These are phyloP conservation scores for Talaromyces liani DNA, from an alignment of 495 filamentous ascomycete species.

Conservation along the genomic window DNA sequence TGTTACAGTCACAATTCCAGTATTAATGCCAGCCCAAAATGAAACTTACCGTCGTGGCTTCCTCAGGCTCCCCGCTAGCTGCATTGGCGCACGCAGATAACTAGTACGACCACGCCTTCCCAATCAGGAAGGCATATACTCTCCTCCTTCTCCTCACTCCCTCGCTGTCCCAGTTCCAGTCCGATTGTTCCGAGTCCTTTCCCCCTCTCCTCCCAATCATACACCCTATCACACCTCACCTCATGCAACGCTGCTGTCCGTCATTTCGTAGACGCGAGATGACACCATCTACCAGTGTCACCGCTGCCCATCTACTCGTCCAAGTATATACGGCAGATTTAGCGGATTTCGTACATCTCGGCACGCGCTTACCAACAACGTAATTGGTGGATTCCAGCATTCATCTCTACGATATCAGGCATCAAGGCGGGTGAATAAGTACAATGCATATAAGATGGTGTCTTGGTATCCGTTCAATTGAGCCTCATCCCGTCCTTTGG, in stretches of 20 bases:
- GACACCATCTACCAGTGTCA: neutral
- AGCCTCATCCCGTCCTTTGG: neutral
- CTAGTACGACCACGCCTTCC: neutral
- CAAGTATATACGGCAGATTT: neutral
- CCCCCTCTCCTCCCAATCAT: conserved; percentile 5
- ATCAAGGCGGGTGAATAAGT: neutral
- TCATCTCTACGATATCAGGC: neutral
- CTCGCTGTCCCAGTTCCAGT: neutral
- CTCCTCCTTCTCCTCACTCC: neutral
- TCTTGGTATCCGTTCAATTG: neutral
- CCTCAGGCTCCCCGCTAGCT: neutral
- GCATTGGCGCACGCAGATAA: neutral
- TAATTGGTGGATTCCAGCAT: neutral
- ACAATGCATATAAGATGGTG: neutral
- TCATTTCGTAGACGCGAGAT: neutral
- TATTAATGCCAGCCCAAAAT: neutral
- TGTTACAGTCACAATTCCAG: neutral
- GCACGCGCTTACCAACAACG: neutral
- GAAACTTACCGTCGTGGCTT: neutral
- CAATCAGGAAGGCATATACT: neutral
- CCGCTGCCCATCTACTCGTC: neutral
- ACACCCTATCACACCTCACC: neutral
- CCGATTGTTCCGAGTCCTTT: neutral
- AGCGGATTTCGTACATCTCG: neutral
- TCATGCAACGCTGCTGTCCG: neutral